phyloP scores from a whole-genome alignment of 768 basidiomycete species.

The Tylopilus sp. region DNA sequence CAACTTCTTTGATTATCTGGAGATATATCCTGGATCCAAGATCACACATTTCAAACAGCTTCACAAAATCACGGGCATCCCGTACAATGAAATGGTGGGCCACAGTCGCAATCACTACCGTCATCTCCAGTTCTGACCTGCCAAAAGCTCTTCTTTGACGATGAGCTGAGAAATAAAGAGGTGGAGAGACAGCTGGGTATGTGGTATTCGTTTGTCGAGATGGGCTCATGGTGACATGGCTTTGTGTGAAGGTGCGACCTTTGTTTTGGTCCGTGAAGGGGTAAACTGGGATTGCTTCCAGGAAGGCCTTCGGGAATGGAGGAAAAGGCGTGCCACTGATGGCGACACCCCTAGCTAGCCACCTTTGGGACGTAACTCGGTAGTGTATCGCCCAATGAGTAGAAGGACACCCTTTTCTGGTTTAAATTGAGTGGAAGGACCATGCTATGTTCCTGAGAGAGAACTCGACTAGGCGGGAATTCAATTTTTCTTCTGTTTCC shows the following conservation, averaged over 20 bases:
- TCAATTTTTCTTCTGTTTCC: not conserved
- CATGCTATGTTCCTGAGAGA: constrained; percentile 6
- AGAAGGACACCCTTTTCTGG: not conserved
- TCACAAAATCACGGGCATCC: constrained; percentile 69
- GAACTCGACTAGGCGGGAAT: not conserved
- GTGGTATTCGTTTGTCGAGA: not conserved
- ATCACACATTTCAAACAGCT: constrained; percentile 74
- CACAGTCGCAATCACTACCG: no score
- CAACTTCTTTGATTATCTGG: constrained; percentile 63
- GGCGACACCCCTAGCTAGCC: constrained; percentile 8
- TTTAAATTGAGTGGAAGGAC: not conserved
- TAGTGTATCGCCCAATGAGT: not conserved
- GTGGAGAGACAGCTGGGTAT: constrained; percentile 49
- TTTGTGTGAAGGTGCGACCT: constrained; percentile 67
- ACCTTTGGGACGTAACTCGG: not conserved
- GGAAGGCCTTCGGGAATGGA: constrained; percentile 70
- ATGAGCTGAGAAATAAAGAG: constrained; percentile 56
- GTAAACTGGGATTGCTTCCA: constrained; percentile 61
- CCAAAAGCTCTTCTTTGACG: constrained; percentile 64
- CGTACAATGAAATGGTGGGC: constrained; percentile 76
- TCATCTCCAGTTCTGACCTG: no score
- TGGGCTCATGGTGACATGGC: not conserved
- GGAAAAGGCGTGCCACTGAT: constrained; percentile 39
- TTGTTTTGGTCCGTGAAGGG: constrained; percentile 66
- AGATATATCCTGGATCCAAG: constrained; percentile 83